Evolutionary conservation across 257 asterid species (phyloP).

Genomic region (Solanum chiquidenum): DNA sequence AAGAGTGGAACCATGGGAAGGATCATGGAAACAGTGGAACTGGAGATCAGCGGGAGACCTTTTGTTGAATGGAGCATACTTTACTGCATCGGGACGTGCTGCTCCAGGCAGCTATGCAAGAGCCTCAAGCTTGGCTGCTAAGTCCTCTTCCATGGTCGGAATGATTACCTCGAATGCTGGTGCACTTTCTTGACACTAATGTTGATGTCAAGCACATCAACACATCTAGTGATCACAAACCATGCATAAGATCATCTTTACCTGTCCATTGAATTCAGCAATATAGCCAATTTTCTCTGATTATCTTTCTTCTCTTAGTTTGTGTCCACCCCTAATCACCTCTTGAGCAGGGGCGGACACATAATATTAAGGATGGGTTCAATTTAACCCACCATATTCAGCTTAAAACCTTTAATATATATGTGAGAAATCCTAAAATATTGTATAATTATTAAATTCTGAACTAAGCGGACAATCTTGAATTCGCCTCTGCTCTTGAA

Average conservation of each 20-base stretch:
- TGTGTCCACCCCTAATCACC: background rate
- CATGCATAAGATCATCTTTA: background rate
- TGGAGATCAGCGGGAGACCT: constrained; percentile 98
- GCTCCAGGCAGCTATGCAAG: constrained; percentile 64
- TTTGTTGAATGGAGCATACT: constrained; percentile 87
- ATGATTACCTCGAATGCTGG: constrained; percentile 63
- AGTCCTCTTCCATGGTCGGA: constrained; percentile 69
- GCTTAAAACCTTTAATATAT: background rate
- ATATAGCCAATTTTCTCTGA: background rate
- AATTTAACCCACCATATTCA: background rate
- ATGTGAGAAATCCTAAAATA: background rate
- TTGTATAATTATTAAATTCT: background rate
- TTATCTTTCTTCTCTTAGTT: background rate
- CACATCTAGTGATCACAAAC: background rate
- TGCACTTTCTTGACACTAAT: constrained; percentile 49
- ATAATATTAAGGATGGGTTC: background rate
- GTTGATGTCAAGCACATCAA: constrained; percentile 17
- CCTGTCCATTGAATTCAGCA: background rate
- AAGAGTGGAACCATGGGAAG: constrained; percentile 34
- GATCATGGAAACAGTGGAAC: constrained; percentile 74
- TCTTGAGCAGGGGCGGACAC: background rate
- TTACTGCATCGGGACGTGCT: constrained; percentile 68
- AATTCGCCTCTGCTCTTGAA: background rate
- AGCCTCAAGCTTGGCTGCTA: constrained; percentile 87
- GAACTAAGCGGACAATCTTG: background rate